phyloP scores from a whole-genome alignment of 768 basidiomycete species.

The Mycena vulgaris region DNA sequence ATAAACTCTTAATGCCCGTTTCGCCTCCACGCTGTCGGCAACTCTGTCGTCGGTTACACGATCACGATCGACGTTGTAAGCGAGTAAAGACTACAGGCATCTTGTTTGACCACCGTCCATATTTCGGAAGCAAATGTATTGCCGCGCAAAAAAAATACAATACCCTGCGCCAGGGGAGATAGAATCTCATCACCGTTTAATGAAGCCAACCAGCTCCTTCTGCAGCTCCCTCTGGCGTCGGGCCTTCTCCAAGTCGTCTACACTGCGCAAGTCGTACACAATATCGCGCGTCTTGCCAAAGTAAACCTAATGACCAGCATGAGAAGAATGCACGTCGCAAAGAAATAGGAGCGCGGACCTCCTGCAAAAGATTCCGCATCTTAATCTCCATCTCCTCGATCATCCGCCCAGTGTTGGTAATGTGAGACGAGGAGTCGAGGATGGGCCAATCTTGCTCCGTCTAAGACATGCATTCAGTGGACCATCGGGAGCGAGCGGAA shows the following conservation, averaged over 20 bases:
- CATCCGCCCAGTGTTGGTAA: constrained; percentile 94
- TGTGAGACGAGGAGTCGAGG: constrained; percentile 86
- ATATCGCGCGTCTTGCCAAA: constrained; percentile 98
- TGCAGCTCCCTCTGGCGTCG: constrained; percentile 88
- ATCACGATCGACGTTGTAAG: constrained; percentile 25
- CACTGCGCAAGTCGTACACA: constrained; percentile 90
- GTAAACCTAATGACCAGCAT: constrained; percentile 72
- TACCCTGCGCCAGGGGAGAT: neutral
- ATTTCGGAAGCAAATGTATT: constrained; percentile 24
- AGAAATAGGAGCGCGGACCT: constrained; percentile 60
- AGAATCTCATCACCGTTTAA: constrained; percentile 70
- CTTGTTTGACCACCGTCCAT: neutral
- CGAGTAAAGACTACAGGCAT: neutral
- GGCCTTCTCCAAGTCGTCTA: constrained; percentile 88
- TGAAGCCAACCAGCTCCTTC: constrained; percentile 91
- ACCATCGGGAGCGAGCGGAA: constrained; percentile 7
- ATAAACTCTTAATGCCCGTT: constrained; percentile 37
- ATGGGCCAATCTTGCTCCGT: constrained; percentile 90
- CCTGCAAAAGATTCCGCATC: constrained; percentile 95
- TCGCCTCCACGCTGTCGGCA: neutral
- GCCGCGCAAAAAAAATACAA: constrained; percentile 16
- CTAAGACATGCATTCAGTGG: constrained; percentile 55
- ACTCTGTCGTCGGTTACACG: neutral
- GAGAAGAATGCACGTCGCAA: constrained; percentile 5
- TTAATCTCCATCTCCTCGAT: constrained; percentile 99